phyloP scores from a whole-genome alignment of 1,284 basidiomycete species.

The Clitocybe nebularis region DNA sequence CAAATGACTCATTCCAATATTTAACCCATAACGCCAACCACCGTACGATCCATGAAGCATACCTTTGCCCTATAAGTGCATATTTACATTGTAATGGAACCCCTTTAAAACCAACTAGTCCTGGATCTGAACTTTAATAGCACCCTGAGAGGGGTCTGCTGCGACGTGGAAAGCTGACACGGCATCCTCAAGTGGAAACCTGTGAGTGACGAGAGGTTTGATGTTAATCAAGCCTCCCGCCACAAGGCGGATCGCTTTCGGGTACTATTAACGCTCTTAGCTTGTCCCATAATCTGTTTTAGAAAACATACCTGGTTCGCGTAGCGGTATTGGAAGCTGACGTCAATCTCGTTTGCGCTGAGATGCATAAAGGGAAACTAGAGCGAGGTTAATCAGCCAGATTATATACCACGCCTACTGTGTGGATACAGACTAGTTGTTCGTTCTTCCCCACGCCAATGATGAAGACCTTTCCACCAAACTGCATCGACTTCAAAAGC shows the following conservation, averaged over 20 bases:
- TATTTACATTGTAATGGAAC: too few relatives aligned
- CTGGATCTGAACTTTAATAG: constrained; percentile 61
- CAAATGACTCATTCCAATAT: too few relatives aligned
- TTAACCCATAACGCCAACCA: too few relatives aligned
- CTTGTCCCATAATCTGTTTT: not conserved
- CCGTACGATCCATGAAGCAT: too few relatives aligned
- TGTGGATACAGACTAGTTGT: constrained; percentile 36
- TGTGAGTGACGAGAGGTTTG: constrained; percentile 81
- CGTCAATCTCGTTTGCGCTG: constrained; percentile 61
- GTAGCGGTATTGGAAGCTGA: constrained; percentile 63
- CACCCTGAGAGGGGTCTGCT: constrained; percentile 62
- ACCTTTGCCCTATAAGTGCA: too few relatives aligned
- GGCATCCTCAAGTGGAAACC: constrained; percentile 74
- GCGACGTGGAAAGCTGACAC: constrained; percentile 77
- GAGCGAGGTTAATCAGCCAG: constrained; percentile 4
- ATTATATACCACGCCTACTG: not conserved
- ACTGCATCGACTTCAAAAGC: constrained; percentile 43
- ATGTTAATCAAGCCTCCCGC: constrained; percentile 70
- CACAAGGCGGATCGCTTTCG: constrained; percentile 78
- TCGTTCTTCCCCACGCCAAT: constrained; percentile 63
- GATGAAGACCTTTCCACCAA: constrained; percentile 62
- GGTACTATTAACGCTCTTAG: constrained; percentile 45
- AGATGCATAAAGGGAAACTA: constrained; percentile 70
- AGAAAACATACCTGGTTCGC: constrained; percentile 46
- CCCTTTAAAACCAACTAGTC: too few relatives aligned